phyloP scores from a whole-genome alignment of 2,329 filamentous ascomycete genomes.

The Botrytis medusae region DNA sequence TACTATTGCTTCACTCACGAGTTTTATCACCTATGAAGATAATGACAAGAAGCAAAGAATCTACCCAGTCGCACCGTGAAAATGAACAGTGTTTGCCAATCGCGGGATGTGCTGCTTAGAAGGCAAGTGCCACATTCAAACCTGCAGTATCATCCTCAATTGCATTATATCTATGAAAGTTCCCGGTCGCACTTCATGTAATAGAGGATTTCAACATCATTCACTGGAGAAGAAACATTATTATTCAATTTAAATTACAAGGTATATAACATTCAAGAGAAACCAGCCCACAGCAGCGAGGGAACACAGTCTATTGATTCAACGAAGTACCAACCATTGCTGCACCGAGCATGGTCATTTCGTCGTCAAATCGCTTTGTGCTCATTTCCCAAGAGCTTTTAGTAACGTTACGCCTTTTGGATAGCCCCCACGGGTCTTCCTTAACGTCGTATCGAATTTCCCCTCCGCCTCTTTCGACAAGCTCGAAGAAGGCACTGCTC shows the following conservation, averaged over 20 bases:
- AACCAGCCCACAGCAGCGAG: background rate
- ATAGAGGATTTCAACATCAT: background rate
- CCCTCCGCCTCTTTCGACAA: background rate
- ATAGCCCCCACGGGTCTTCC: background rate
- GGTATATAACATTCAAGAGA: background rate
- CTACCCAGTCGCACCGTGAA: background rate
- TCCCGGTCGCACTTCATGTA: background rate
- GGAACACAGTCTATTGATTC: background rate
- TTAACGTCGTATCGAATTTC: background rate
- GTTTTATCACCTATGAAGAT: slow-evolving; percentile 32
- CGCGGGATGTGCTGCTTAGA: background rate
- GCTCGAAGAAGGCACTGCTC: background rate
- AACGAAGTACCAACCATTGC: background rate
- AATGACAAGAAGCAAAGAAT: slow-evolving; percentile 17
- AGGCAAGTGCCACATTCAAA: slow-evolving; percentile 1
- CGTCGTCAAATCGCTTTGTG: background rate
- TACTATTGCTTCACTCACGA: slow-evolving; percentile 36
- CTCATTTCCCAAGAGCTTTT: background rate
- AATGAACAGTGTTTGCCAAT: background rate
- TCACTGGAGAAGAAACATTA: background rate
- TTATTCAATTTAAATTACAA: background rate
- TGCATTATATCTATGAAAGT: background rate
- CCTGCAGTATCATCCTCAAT: background rate
- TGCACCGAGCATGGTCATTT: background rate
- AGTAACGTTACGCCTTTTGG: background rate